These are phyloP conservation scores for Sclerospora graminicola DNA, from an alignment of 352 stramenopile species.

Conservation along the genomic window DNA sequence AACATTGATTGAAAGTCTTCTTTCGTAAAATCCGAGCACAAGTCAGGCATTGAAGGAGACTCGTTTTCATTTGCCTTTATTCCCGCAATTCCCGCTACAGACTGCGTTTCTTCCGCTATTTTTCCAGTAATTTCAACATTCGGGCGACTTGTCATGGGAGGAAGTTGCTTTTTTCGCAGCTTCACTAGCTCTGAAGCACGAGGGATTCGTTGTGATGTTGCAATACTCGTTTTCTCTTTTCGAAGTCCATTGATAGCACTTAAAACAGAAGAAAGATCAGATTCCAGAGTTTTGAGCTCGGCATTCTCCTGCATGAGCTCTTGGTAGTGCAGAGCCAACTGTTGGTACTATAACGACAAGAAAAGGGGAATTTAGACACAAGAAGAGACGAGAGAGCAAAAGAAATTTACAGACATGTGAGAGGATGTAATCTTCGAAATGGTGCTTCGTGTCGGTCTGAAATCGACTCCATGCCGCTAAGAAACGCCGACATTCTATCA, in stretches of 20 bases:
- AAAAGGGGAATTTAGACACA: neutral
- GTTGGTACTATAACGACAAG: slow-evolving; percentile 17
- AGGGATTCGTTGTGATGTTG: slow-evolving; percentile 9
- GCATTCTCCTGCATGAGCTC: slow-evolving; percentile 12
- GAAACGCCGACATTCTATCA: slow-evolving; percentile 47
- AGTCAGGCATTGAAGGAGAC: neutral
- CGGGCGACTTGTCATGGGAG: neutral
- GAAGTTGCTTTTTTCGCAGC: slow-evolving; percentile 6
- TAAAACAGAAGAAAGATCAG: slow-evolving; percentile 11
- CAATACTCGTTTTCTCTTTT: neutral
- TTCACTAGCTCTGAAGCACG: slow-evolving; percentile 21
- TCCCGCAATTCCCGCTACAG: too few species aligned
- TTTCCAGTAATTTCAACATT: neutral
- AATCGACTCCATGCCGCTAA: slow-evolving; percentile 45
- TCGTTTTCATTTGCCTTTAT: too few species aligned
- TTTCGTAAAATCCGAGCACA: slow-evolving; percentile 1
- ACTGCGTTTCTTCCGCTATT: neutral
- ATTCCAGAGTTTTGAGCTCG: slow-evolving; percentile 16
- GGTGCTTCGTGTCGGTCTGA: slow-evolving; percentile 15
- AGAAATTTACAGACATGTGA: slow-evolving; percentile 6
- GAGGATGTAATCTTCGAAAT: slow-evolving; percentile 2
- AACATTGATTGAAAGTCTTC: slow-evolving; percentile 59
- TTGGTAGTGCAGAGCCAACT: slow-evolving; percentile 29
- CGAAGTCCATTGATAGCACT: slow-evolving; percentile 14
- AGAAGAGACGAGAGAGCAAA: neutral